A percentile compares a stretch with the other conserved stretches of the same genome.
These are phyloP conservation scores for Dispira simplex DNA, from an alignment of 192 early-diverging fungal genomes.

Conservation along the genomic window DNA sequence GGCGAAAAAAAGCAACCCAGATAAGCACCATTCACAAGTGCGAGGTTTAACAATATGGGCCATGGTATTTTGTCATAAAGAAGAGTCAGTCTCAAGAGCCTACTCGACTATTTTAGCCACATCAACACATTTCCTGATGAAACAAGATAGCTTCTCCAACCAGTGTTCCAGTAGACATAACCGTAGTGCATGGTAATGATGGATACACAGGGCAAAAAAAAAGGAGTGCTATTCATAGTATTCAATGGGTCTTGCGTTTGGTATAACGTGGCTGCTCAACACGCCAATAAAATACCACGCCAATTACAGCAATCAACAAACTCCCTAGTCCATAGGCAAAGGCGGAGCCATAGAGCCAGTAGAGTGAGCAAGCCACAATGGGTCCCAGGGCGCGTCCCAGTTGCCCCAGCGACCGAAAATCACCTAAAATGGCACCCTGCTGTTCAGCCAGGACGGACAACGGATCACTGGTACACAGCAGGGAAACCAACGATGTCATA, in stretches of 20 bases:
- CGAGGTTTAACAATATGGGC: too few relatives aligned
- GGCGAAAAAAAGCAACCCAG: too few relatives aligned
- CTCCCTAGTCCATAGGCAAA: conserved; percentile 44
- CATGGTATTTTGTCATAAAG: too few relatives aligned
- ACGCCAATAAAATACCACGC: conserved; percentile 14
- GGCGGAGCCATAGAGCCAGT: conserved; percentile 64
- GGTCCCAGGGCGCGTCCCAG: conserved; percentile 83
- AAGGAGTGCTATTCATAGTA: not conserved
- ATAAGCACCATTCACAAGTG: too few relatives aligned
- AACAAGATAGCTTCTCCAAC: too few relatives aligned
- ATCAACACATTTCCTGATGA: too few relatives aligned
- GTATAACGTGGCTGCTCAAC: not conserved
- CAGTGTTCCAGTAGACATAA: too few relatives aligned
- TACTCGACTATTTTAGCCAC: too few relatives aligned
- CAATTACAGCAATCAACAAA: conserved; percentile 26
- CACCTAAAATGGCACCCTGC: conserved; percentile 62
- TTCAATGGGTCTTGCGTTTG: conserved; percentile 1
- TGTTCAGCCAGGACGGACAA: conserved; percentile 9
- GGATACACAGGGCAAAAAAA: not conserved
- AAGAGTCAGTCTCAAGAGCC: too few relatives aligned
- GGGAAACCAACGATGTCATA: conserved; percentile 45
- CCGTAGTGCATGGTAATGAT: not conserved
- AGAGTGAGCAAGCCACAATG: conserved; percentile 66
- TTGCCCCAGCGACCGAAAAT: conserved; percentile 79
- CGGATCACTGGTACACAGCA: conserved; percentile 12